Conservation (phyloP, 78 protist species). For the Diacronema lutheri region DNA sequence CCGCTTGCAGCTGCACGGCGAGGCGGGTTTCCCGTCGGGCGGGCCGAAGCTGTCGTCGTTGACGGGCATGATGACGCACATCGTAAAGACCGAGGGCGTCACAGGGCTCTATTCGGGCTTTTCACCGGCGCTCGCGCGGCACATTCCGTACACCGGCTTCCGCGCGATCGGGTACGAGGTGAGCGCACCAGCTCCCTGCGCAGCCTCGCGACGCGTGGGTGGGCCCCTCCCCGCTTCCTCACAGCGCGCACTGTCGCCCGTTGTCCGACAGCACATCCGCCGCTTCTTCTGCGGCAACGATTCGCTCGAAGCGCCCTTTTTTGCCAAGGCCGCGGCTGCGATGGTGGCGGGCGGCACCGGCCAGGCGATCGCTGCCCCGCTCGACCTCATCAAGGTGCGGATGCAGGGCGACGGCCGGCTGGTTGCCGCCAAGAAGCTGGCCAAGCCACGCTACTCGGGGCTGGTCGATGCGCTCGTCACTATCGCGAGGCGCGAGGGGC, state of each 20-base stretch:
- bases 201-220: no score
- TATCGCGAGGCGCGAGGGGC: slow-evolving; percentile 64
- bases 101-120: slow-evolving; percentile 22
- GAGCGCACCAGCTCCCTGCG: no score
- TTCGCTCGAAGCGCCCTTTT: background rate
- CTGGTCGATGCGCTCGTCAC: slow-evolving; percentile 69
- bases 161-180: background rate
- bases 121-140: background rate
- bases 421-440: slow-evolving; percentile 44
- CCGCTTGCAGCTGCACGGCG: slow-evolving; percentile 11
- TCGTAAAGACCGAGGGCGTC: slow-evolving; percentile 30
- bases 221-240: no score
- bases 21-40: background rate
- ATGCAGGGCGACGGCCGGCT: slow-evolving; percentile 48
- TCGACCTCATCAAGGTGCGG: slow-evolving; percentile 55
- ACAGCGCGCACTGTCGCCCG: no score
- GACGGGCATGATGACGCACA: background rate
- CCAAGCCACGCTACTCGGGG: slow-evolving; percentile 67
- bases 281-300: background rate
- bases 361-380: slow-evolving; percentile 44
- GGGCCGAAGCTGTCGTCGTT: background rate
- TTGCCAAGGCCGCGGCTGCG: background rate
- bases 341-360: slow-evolving; percentile 40
- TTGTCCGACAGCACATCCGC: slow-evolving; percentile 22
- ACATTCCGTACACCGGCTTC: slow-evolving; percentile 15